Evolutionary conservation across 805 yeast species (phyloP), one percentile per base, ranked within the genome.

Genomic region (Vanderwaltozyma tropicalis): DNA sequence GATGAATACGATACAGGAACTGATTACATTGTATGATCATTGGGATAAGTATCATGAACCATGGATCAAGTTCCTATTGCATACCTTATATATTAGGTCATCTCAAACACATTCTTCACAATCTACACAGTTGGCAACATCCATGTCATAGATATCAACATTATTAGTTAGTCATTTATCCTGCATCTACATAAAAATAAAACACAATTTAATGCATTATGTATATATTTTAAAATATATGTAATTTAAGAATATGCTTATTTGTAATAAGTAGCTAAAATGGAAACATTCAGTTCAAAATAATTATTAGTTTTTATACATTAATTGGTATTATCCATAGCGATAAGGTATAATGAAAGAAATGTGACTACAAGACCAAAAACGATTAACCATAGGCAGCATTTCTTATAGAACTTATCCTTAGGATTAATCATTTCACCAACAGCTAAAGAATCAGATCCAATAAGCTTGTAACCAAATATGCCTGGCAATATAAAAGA

Each of bases 401-500:
- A 62, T 36, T 54, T 57, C 47, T 70, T 72, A 21, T 57, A 47
- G 13, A 50, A 28, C 15, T 38, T 48, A n/a, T 54, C 52, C 24
- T 44, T 49, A 16, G 35, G 44, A 10, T 63, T 56, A 21, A 63
- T 49, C 41, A 53, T 41, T 28, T 48, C 52, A 2, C 59, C 56
- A 37, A 52, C 36, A 32, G 51, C 41, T 47, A 62, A 37, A 37
- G 59, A 43, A 38, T 46, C 45, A 5, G 57, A 50, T 28, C 63
- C 80, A 38, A 83, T 71, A 41, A 87, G 66, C 48, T 72, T 77
- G 61, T 72, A 85, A 3, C 89, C 94, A 54, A 87, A 85, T 17
- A 85, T 63, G 0, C 96, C 96, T 0, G 96, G 96, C 33, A 87
- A 67, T 21, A 85, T 86, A 54, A 87, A 87, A 11, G 95, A 86